A percentile compares a stretch with the other conserved stretches of the same genome.
These are phyloP conservation scores for Podaxis sp. DNA, from an alignment of 768 basidiomycete species.

Conservation along the genomic window DNA sequence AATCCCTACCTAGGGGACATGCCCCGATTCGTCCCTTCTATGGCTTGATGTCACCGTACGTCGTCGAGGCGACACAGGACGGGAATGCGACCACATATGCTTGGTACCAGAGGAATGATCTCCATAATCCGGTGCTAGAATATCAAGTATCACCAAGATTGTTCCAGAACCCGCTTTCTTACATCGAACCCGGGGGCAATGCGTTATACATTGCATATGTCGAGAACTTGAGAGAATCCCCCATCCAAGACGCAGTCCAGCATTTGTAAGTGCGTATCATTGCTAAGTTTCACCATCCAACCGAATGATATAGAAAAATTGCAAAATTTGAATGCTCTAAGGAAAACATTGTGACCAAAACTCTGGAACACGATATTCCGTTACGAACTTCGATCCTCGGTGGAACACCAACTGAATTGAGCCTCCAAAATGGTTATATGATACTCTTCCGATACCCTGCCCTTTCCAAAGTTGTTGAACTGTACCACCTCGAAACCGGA, in stretches of 20 bases:
- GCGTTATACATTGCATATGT: neutral
- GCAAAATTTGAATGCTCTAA: neutral
- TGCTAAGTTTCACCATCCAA: neutral
- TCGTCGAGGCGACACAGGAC: neutral
- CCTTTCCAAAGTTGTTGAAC: neutral
- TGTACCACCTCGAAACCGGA: slow-evolving; percentile 5
- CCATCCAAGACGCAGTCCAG: neutral
- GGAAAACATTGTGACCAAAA: neutral
- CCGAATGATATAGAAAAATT: neutral
- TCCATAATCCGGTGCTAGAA: neutral
- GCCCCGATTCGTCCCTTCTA: no score
- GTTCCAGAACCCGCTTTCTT: neutral
- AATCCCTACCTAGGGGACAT: neutral
- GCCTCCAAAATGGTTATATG: neutral
- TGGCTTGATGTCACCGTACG: neutral
- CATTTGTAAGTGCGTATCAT: neutral
- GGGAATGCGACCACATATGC: neutral
- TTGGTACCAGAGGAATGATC: neutral
- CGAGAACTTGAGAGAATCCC: neutral
- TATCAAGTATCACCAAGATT: neutral
- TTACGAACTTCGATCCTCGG: neutral
- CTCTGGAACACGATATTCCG: neutral
- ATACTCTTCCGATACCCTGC: neutral
- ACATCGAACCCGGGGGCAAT: neutral
- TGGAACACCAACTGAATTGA: neutral